A percentile compares a stretch with the other conserved stretches of the same genome.
These are phyloP conservation scores for Aspergillus homomorphus DNA, from an alignment of 495 filamentous ascomycete species.

Conservation along the genomic window DNA sequence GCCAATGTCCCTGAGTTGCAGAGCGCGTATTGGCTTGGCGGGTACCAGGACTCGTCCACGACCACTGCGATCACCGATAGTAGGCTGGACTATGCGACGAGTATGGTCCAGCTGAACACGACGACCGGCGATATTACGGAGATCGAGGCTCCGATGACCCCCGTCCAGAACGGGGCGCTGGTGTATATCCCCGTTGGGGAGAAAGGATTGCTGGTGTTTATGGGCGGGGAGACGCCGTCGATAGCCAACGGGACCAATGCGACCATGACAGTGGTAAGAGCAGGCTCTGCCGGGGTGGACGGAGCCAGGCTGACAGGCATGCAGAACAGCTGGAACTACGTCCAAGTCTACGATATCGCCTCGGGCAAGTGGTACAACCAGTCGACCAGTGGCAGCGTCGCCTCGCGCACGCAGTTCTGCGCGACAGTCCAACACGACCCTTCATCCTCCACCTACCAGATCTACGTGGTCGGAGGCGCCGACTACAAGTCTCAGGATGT, in stretches of 20 bases:
- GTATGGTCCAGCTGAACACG: constrained; percentile 19
- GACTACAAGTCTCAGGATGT: constrained; percentile 7
- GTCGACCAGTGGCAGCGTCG: constrained; percentile 9
- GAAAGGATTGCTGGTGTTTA: constrained; percentile 11
- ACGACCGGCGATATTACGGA: constrained; percentile 9
- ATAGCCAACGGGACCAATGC: constrained; percentile 14
- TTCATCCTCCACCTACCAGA: constrained; percentile 12
- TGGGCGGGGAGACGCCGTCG: constrained; percentile 19
- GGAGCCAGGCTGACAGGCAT: not conserved
- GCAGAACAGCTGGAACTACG: constrained; percentile 18
- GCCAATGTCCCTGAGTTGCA: constrained; percentile 14
- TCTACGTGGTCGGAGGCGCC: constrained; percentile 12
- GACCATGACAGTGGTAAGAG: constrained; percentile 5
- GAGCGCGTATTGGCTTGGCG: constrained; percentile 18
- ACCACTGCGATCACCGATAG: constrained; percentile 15
- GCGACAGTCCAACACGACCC: constrained; percentile 17
- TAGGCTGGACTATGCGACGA: constrained; percentile 4
- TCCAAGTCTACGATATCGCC: constrained; percentile 19
- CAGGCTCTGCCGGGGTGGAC: not conserved
- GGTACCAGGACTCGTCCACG: constrained; percentile 12
- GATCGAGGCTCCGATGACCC: constrained; percentile 8
- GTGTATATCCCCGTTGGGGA: constrained; percentile 13
- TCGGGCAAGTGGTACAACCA: constrained; percentile 19
- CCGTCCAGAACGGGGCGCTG: constrained; percentile 15
- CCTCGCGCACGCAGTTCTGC: constrained; percentile 16